phyloP scores from a whole-genome alignment of 2,329 filamentous ascomycete genomes.

The Phaeosphaeriaceae sp. region DNA sequence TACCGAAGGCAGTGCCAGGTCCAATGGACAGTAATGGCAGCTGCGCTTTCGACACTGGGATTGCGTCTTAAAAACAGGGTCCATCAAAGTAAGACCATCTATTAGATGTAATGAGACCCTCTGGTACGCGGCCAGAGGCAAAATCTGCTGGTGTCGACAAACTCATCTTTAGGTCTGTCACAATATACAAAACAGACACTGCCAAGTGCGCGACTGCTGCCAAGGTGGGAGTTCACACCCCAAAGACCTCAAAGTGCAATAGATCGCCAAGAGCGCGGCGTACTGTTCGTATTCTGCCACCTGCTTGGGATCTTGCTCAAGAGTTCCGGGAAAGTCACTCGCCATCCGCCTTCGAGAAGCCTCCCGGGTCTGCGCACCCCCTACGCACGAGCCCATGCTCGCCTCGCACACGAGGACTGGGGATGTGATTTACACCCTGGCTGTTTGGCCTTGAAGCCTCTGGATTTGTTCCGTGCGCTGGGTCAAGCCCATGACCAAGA shows the following conservation, averaged over 20 bases:
- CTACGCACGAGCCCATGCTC: slow-evolving; percentile 1
- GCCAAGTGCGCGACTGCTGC: not conserved
- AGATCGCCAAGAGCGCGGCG: slow-evolving; percentile 4
- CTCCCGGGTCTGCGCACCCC: slow-evolving; percentile 15
- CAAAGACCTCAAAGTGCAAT: not conserved
- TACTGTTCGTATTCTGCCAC: slow-evolving; percentile 4
- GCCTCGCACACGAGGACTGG: not conserved
- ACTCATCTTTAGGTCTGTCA: not conserved
- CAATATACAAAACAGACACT: not conserved
- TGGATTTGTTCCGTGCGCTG: slow-evolving; percentile 21
- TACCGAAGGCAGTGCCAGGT: slow-evolving; percentile 4
- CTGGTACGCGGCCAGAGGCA: not conserved
- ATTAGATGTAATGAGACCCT: not conserved
- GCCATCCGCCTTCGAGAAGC: slow-evolving; percentile 27
- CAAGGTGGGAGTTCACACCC: not conserved
- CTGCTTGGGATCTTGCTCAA: not conserved
- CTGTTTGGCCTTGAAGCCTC: not conserved
- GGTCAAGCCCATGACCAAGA: slow-evolving; percentile 32
- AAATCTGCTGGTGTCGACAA: not conserved
- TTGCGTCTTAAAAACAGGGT: slow-evolving; percentile 1
- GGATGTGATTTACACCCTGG: not conserved
- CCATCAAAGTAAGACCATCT: not conserved
- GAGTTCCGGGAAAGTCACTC: slow-evolving; percentile 8
- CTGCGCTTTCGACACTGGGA: not conserved
- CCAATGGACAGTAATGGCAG: not conserved